Evolutionary conservation across 1,284 basidiomycete species (phyloP), one percentile per base, ranked within the genome.

Genomic region (Leccinum pachyderme): DNA sequence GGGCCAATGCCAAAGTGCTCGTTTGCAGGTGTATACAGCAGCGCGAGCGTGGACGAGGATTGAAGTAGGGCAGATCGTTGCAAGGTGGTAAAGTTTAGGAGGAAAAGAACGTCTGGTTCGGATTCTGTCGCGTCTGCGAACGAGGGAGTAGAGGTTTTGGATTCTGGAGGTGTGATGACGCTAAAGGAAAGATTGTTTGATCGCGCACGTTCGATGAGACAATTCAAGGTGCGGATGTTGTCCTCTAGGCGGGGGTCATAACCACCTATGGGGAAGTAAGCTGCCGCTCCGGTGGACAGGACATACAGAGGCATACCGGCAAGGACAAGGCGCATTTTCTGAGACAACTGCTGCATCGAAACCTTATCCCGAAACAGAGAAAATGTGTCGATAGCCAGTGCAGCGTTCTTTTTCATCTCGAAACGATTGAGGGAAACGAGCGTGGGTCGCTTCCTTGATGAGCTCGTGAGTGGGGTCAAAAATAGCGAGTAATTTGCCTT

Each of bases 1-100:
- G 96, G 96, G 0, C 91, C 95, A 63, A 99, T 98, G 2, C 96
- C 96, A 68, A 99, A 97, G 72, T 99, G 96, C 68, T 99, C 96
- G 71, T 97, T 95, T 2, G 83, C 78, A 0, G 97, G 96, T 0
- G 97, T 99, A 72, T 99, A 99, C 4, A 98, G 79, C 0, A 99
- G 77, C 0, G 83, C 88, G 9, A 82, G 73, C 0, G 91, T 92
- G 2, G 80, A 81, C 0, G 82, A 68, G 1, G 83, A 78, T 13
- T 78, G 81, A 22, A 97, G 82, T 2, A 95, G 80, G 7, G 86
- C 84, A 0, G 89, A 84, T 31, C 93, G 87, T 66, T 96, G 93
- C 0, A 77, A 64, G 1, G 86, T 87, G 1, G 88, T 86, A 71
- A 95, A 93, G 74, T 95, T 96, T 56, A 94, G 82, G 9, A 97